phyloP scores from a whole-genome alignment of 345 rosid genomes.

The Eucalyptus decipiens region DNA sequence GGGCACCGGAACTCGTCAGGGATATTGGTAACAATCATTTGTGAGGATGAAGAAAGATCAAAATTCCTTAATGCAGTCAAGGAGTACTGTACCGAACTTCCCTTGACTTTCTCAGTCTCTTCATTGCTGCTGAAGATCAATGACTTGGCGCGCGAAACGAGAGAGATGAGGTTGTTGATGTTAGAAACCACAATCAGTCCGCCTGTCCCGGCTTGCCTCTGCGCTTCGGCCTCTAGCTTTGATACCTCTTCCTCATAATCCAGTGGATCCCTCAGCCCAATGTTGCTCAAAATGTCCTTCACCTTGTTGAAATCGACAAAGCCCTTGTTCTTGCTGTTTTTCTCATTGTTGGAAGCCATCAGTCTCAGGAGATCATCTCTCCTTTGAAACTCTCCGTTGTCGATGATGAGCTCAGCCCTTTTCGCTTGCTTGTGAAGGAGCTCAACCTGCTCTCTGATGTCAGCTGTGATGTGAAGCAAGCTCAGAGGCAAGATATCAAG shows the following conservation, averaged over 20 bases:
- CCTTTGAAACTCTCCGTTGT: conserved; percentile 25
- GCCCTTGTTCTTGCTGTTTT: conserved; percentile 20
- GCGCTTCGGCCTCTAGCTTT: conserved; percentile 41
- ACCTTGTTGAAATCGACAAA: conserved; percentile 11
- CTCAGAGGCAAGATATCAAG: conserved; percentile 58
- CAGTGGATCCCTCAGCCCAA: conserved; percentile 23
- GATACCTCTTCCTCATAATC: conserved; percentile 42
- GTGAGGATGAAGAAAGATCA: conserved; percentile 30
- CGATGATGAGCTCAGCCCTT: conserved; percentile 30
- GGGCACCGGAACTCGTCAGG: conserved; percentile 66
- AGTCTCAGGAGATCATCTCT: conserved; percentile 30
- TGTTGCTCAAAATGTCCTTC: conserved; percentile 23
- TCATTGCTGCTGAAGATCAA: conserved; percentile 10
- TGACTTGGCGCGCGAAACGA: conserved; percentile 30
- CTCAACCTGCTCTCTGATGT: conserved; percentile 58
- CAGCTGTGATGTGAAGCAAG: conserved; percentile 27
- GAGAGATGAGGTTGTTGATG: conserved; percentile 49
- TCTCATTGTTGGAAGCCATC: conserved; percentile 26
- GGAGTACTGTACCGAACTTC: conserved; percentile 6
- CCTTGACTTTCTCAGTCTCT: conserved; percentile 9
- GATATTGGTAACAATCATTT: conserved; percentile 1
- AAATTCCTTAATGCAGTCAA: neutral
- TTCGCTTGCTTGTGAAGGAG: conserved; percentile 53
- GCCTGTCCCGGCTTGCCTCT: conserved; percentile 63
- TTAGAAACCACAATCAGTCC: conserved; percentile 49